Evolutionary conservation across 2,329 filamentous ascomycete species (phyloP).

Genomic region (Didymella pomorum): DNA sequence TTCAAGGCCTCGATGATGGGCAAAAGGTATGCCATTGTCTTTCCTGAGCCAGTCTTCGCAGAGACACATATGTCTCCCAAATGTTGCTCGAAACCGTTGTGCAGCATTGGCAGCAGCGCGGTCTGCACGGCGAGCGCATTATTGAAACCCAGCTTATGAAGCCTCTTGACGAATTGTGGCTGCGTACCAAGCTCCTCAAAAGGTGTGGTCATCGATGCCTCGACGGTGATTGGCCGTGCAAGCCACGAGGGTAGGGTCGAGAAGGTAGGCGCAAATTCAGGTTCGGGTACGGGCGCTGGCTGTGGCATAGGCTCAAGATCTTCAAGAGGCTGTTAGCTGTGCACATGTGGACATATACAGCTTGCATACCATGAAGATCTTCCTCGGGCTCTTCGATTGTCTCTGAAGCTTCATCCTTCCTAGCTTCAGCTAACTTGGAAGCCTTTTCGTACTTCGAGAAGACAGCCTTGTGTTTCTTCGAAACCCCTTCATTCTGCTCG

Average conservation of each 20-base stretch:
- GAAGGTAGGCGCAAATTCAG: constrained; percentile 70
- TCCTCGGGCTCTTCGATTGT: constrained; percentile 48
- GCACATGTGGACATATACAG: no score
- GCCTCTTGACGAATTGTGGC: constrained; percentile 64
- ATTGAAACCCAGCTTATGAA: constrained; percentile 73
- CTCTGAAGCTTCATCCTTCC: constrained; percentile 27
- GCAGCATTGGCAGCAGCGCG: constrained; percentile 78
- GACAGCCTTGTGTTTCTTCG: constrained; percentile 51
- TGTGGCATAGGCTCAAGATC: constrained; percentile 85
- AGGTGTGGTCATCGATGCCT: constrained; percentile 64
- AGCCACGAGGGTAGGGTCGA: constrained; percentile 85
- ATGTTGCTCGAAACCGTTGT: constrained; percentile 68
- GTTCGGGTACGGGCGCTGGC: constrained; percentile 68
- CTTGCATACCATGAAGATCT: constrained; percentile 61
- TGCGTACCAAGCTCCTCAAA: constrained; percentile 73
- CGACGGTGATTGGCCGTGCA: constrained; percentile 74
- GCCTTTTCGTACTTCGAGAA: constrained; percentile 57
- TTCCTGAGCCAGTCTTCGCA: constrained; percentile 93
- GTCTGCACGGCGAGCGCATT: constrained; percentile 82
- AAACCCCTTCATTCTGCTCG: constrained; percentile 39
- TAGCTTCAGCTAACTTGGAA: constrained; percentile 39
- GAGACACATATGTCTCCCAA: constrained; percentile 86
- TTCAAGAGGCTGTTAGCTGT: neutral
- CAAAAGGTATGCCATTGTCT: constrained; percentile 89
- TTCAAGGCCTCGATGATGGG: constrained; percentile 83